A percentile compares a stretch with the other conserved stretches of the same genome.
Conservation (phyloP, 2,329 filamentous ascomycete species). For the Monosporascus sp. region DNA sequence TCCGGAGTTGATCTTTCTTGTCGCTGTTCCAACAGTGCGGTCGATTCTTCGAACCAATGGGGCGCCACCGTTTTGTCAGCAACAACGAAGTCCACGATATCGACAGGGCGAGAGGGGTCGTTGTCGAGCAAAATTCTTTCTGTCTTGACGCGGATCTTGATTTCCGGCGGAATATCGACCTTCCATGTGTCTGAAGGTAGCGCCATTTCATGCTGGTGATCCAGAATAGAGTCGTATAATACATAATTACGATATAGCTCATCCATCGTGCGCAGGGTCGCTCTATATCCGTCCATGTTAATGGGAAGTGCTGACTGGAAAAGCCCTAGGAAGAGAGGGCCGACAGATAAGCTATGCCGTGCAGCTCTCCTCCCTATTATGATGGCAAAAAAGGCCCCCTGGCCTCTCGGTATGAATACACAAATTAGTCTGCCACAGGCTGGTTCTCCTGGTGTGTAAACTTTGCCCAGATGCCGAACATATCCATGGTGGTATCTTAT, state of each 20-base stretch:
- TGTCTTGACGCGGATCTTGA: neutral
- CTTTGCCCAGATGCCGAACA: rapidly evolving
- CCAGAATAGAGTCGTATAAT: too few relatives aligned
- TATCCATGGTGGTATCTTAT: neutral
- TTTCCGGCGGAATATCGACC: neutral
- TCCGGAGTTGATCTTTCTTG: too few relatives aligned
- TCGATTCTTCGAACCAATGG: neutral
- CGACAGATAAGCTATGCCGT: too few relatives aligned
- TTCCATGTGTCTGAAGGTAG: neutral
- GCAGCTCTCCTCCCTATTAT: too few relatives aligned
- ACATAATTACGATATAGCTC: rapidly evolving
- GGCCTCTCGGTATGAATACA: too few relatives aligned
- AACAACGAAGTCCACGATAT: neutral
- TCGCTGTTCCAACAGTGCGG: too few relatives aligned
- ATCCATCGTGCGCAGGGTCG: too few relatives aligned
- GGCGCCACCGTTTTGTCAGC: neutral
- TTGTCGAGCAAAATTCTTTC: neutral
- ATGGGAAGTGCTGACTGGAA: too few relatives aligned
- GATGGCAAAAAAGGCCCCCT: too few relatives aligned
- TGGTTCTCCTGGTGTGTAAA: neutral
- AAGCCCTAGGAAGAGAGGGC: too few relatives aligned
- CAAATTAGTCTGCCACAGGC: too few relatives aligned
- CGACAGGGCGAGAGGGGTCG: neutral
- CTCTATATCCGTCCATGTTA: too few relatives aligned
- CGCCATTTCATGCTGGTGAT: neutral